Conservation (phyloP, 1,284 basidiomycete genomes). For the Tilletia setariae region DNA sequence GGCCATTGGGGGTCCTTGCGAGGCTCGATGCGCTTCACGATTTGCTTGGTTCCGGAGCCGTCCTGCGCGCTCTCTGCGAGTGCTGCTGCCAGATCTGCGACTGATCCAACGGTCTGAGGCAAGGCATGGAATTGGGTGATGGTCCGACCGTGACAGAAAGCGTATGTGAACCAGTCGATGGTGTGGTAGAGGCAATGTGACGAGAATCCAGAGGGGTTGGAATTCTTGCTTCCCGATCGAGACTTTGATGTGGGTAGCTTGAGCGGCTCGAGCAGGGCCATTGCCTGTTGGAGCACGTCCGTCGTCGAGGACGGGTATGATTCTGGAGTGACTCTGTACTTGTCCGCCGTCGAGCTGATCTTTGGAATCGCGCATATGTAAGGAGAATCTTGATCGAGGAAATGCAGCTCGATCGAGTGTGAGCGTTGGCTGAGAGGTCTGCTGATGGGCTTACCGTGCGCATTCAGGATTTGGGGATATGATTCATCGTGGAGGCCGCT, state of each 20-base stretch:
- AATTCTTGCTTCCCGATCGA: background rate
- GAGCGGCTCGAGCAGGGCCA: slow-evolving; percentile 36
- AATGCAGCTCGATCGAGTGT: slow-evolving; percentile 9
- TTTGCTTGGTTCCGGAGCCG: slow-evolving; percentile 25
- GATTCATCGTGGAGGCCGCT: background rate
- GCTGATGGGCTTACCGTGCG: background rate
- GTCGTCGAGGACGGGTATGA: background rate
- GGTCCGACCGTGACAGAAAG: slow-evolving; percentile 41
- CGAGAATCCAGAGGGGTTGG: background rate
- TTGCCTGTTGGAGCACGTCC: slow-evolving; percentile 20
- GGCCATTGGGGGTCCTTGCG: slow-evolving; percentile 27
- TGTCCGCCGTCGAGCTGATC: slow-evolving; percentile 3
- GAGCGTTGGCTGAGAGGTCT: background rate
- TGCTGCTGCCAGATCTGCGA: slow-evolving; percentile 18
- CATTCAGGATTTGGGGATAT: background rate
- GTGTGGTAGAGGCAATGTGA: slow-evolving; percentile 40
- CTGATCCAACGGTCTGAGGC: slow-evolving; percentile 13
- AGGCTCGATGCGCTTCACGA: slow-evolving; percentile 23
- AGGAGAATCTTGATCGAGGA: slow-evolving; percentile 12
- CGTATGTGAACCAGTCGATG: slow-evolving; percentile 48
- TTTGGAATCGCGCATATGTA: background rate
- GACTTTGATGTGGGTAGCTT: slow-evolving; percentile 20
- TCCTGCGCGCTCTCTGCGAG: slow-evolving; percentile 27
- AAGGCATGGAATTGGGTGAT: slow-evolving; percentile 41
- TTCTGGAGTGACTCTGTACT: background rate